Conservation (phyloP, 1,284 basidiomycete species). For the Nidula niveotomentosa region DNA sequence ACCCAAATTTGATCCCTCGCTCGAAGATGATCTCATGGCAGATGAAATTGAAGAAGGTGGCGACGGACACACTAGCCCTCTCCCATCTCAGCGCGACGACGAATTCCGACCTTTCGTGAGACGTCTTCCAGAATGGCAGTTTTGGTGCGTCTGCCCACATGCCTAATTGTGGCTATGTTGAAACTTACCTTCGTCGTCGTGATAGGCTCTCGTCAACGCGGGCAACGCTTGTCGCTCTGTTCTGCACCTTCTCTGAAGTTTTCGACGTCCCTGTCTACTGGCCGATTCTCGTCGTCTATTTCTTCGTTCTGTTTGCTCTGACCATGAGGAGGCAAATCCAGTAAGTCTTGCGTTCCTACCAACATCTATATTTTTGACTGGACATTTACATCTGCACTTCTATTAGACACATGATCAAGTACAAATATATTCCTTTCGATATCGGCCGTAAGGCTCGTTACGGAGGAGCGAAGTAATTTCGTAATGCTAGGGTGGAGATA, state of each 20-base stretch:
- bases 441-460: slow-evolving; percentile 86
- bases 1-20: slow-evolving; percentile 94
- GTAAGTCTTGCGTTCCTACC: slow-evolving; percentile 47
- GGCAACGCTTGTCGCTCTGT: slow-evolving; percentile 79
- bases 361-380: not conserved
- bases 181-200: slow-evolving; percentile 12
- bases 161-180: no score
- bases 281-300: slow-evolving; percentile 95
- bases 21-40: slow-evolving; percentile 90
- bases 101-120: slow-evolving; percentile 98
- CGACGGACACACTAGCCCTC: slow-evolving; percentile 35
- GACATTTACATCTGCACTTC: not conserved
- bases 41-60: slow-evolving; percentile 96
- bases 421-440: slow-evolving; percentile 94
- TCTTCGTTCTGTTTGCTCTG: slow-evolving; percentile 83
- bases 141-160: slow-evolving; percentile 64
- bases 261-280: slow-evolving; percentile 99
- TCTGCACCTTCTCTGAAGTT: slow-evolving; percentile 76
- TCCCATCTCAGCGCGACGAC: slow-evolving; percentile 75
- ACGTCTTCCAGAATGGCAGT: slow-evolving; percentile 94
- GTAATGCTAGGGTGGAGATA: no score
- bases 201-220: slow-evolving; percentile 83
- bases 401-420: slow-evolving; percentile 95
- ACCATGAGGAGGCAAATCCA: slow-evolving; percentile 94
- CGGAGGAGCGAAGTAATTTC: slow-evolving; percentile 34